Base-by-base conservation (phyloP, 2,329 filamentous ascomycete genomes). In the Nemania sp. region DNA sequence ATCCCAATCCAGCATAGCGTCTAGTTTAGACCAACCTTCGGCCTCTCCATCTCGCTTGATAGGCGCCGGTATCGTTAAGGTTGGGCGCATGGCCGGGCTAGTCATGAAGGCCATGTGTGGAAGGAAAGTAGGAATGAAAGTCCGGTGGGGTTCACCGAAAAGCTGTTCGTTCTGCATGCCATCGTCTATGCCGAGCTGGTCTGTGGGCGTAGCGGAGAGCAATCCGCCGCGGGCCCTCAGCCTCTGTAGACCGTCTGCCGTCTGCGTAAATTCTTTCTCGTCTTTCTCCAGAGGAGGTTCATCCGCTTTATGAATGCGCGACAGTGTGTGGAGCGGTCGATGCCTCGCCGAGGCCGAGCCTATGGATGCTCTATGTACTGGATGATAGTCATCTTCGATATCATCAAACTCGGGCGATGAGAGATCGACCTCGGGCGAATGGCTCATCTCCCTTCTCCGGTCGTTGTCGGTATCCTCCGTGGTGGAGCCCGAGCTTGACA, bases 221-320 rank as follows among this genome's bases (percentile, higher is more conserved):
- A 79, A 62, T 42, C 79, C 79, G 29, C 81, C 80, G 46, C 75
- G 81, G 20, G 87, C 78, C 70, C 87, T 88, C 63, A 84, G 80
- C 73, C 85, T 87, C 69, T 86, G 91, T 69, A 98, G 85, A 50
- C 89, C 91, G 67, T 92, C 91, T 15, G 95, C 95, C 1, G 93
- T 98, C 77, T 96, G 91, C 6, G 94, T 97, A 73, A 99, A 99
- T 76, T 98, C 95, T 72, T 90, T 91, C 80, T 98, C 94, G 69
- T 98, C 94, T 70, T 90, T 92, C 78, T 98, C 94, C 39, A 98
- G 82, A 15, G 92, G 92, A 53, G 94, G 93, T 65, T 91, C 95
- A 21, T 90, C 87, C n/a, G 89, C 90, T 61, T 90, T 87, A 62
- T 87, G 83, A 63, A 85, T 87, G 68, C 88, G 84, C 50, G 79